A percentile compares a stretch with the other conserved stretches of the same genome.
Conservation (phyloP, 495 filamentous ascomycete species). For the Terfezia boudieri region DNA sequence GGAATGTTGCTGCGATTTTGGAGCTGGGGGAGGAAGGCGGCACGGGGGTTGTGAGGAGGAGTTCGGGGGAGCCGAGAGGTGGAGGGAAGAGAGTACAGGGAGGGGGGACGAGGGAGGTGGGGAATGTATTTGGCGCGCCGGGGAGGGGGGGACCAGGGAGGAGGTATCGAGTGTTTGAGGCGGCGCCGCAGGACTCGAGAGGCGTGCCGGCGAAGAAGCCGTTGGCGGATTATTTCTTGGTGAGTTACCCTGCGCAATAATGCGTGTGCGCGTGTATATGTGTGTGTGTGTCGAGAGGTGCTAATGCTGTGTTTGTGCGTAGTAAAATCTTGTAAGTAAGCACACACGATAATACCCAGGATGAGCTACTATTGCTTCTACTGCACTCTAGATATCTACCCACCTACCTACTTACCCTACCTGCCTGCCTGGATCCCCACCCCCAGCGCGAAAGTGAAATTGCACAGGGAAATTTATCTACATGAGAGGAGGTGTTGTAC, state of each 20-base stretch:
- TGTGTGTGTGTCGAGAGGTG: no score
- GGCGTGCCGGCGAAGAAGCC: constrained; percentile 99
- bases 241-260: neutral
- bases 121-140: constrained; percentile 21
- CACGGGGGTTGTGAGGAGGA: constrained; percentile 50
- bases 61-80: constrained; percentile 46
- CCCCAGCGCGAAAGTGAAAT: no score
- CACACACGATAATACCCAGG: no score
- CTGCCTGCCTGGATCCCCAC: no score
- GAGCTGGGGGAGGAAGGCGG: constrained; percentile 61
- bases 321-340: no score
- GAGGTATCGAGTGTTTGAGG: constrained; percentile 88
- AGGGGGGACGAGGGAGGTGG: constrained; percentile 20
- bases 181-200: constrained; percentile 83
- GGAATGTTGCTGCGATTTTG: constrained; percentile 86
- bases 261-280: no score
- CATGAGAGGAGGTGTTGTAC: no score
- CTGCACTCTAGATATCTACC: no score
- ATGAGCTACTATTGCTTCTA: no score
- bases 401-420: no score
- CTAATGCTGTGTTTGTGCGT: no score
- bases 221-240: constrained; percentile 87
- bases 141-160: constrained; percentile 50
- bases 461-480: no score
- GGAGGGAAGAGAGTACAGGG: constrained; percentile 5